Conservation (phyloP, 2,329 filamentous ascomycete genomes). For the Pseudohalonectria lignicola region DNA sequence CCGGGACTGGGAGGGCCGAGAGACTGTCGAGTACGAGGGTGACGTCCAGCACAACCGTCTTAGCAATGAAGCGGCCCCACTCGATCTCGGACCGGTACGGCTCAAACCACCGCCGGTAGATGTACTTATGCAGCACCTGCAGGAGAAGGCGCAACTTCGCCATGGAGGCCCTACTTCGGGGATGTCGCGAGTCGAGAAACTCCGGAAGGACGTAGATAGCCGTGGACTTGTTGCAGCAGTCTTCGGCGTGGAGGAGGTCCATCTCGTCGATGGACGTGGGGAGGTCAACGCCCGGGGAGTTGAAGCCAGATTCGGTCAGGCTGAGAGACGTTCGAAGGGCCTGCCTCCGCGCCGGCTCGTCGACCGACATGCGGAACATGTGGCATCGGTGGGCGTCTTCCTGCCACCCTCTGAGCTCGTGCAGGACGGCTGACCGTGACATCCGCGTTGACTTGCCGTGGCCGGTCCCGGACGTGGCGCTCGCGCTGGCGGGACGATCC, state of each 20-base stretch:
- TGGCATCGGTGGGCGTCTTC: not conserved
- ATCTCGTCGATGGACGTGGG: not conserved
- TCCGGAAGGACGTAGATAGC: constrained; percentile 3
- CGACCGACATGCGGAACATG: not conserved
- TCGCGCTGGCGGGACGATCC: too few relatives aligned
- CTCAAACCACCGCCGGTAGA: constrained; percentile 6
- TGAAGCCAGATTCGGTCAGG: too few relatives aligned
- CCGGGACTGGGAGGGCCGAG: too few relatives aligned
- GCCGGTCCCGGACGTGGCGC: too few relatives aligned
- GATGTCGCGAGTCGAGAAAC: too few relatives aligned
- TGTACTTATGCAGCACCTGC: constrained; percentile 4
- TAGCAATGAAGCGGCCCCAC: constrained; percentile 4
- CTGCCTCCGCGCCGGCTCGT: too few relatives aligned
- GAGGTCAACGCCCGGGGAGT: too few relatives aligned
- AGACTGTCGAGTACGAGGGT: not conserved
- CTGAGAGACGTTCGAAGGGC: too few relatives aligned
- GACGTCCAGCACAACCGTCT: constrained; percentile 2
- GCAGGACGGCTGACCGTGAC: too few relatives aligned
- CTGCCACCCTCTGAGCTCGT: not conserved
- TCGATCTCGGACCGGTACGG: constrained; percentile 6
- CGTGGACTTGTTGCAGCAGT: constrained; percentile 5
- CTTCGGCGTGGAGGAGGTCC: not conserved
- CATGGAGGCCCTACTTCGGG: too few relatives aligned
- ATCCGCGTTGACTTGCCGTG: too few relatives aligned
- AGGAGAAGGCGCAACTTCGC: not conserved